Evolutionary conservation across 495 filamentous ascomycete genomes (phyloP).

Genomic region (Penicillium taxi): DNA sequence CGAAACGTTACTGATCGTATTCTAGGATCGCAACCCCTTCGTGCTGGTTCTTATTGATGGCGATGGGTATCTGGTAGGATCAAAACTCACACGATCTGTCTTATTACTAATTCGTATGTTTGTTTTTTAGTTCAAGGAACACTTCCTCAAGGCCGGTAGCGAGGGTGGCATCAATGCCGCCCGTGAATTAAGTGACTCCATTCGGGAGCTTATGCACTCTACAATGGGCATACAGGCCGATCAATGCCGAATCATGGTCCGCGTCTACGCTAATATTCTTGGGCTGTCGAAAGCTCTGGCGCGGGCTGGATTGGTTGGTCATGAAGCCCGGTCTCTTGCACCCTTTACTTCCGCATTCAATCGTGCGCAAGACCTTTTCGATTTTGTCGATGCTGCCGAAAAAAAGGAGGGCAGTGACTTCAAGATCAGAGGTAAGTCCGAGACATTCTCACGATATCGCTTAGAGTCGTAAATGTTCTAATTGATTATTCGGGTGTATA

Average conservation of each 20-base stretch:
- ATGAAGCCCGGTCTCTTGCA: slow-evolving; percentile 46
- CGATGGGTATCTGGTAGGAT: slow-evolving; percentile 46
- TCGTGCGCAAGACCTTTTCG: slow-evolving; percentile 49
- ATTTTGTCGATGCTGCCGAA: slow-evolving; percentile 55
- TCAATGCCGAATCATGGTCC: slow-evolving; percentile 51
- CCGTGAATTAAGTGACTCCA: slow-evolving; percentile 41
- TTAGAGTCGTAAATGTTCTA: background rate
- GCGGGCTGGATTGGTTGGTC: slow-evolving; percentile 38
- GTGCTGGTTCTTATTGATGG: slow-evolving; percentile 54
- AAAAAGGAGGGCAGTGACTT: slow-evolving; percentile 53
- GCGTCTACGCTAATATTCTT: slow-evolving; percentile 51
- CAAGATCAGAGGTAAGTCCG: slow-evolving; percentile 53
- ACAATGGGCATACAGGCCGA: slow-evolving; percentile 42
- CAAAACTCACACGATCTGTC: too few species aligned
- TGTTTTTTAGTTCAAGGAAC: slow-evolving; percentile 43
- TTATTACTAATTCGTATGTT: background rate
- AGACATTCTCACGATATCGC: too few species aligned
- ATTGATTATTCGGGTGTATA: slow-evolving; percentile 8
- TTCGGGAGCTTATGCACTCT: slow-evolving; percentile 38
- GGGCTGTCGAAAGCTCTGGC: slow-evolving; percentile 44
- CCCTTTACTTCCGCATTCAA: slow-evolving; percentile 53
- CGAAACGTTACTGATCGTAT: slow-evolving; percentile 1
- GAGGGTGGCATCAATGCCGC: slow-evolving; percentile 54
- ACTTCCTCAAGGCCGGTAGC: slow-evolving; percentile 40
- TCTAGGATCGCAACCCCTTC: slow-evolving; percentile 50